phyloP scores from a whole-genome alignment of 1,139 yeast genomes.

The Yarrowia galli region DNA sequence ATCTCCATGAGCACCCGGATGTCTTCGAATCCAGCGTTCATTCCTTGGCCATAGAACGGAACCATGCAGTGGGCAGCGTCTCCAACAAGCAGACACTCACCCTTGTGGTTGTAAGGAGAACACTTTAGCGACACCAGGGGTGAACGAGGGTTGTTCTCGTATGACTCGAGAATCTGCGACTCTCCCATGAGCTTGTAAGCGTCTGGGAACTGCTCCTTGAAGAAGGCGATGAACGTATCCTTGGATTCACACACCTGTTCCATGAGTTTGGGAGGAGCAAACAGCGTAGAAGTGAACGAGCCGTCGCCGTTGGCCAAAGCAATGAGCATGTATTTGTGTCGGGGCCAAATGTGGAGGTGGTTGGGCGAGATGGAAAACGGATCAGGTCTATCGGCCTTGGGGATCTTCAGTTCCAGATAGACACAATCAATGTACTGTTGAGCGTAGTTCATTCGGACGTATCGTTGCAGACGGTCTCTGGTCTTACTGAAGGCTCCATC shows the following conservation, averaged over 20 bases:
- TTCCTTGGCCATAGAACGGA: conserved; percentile 96
- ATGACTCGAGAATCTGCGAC: conserved; percentile 60
- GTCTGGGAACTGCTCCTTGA: conserved; percentile 71
- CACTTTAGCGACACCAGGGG: conserved; percentile 68
- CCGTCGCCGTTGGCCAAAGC: conserved; percentile 87
- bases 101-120: conserved; percentile 71
- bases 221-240: conserved; percentile 60
- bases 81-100: conserved; percentile 74
- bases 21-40: conserved; percentile 96
- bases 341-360: conserved; percentile 93
- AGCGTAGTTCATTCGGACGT: conserved; percentile 67
- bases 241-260: conserved; percentile 42
- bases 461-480: conserved; percentile 71
- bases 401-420: conserved; percentile 80
- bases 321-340: conserved; percentile 84
- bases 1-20: conserved; percentile 69
- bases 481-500: conserved; percentile 88
- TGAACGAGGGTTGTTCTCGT: conserved; percentile 72
- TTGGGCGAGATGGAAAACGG: conserved; percentile 68
- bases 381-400: conserved; percentile 50
- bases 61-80: conserved; percentile 98
- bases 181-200: conserved; percentile 73
- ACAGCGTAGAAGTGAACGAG: conserved; percentile 87
- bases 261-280: conserved; percentile 79
- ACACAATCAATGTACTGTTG: conserved; percentile 87